Evolutionary conservation across 305 asterid genomes (phyloP).

Genomic region (Fraxinus albicans): DNA sequence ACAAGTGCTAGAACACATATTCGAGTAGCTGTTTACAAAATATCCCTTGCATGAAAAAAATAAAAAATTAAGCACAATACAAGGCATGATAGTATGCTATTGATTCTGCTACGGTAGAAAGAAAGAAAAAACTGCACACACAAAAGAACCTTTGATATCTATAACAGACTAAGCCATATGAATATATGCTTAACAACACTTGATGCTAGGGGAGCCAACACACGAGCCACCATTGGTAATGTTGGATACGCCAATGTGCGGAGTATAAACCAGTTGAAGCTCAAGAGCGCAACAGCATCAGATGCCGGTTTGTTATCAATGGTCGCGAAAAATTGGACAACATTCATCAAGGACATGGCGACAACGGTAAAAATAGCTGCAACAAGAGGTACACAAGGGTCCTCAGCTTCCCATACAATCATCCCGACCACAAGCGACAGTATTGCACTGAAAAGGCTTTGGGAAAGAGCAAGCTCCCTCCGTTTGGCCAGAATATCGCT

Average conservation of each 20-base stretch:
- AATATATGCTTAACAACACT: slow-evolving; percentile 15
- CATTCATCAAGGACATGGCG: slow-evolving; percentile 53
- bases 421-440: slow-evolving; percentile 58
- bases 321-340: slow-evolving; percentile 37
- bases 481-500: slow-evolving; percentile 19
- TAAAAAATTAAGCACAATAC: too few species aligned
- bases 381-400: slow-evolving; percentile 66
- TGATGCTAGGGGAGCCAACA: slow-evolving; percentile 27
- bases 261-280: slow-evolving; percentile 73
- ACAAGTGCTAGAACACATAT: too few species aligned
- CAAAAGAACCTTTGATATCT: not conserved
- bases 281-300: slow-evolving; percentile 59
- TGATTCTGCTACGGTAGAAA: not conserved
- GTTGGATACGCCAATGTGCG: slow-evolving; percentile 54
- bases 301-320: slow-evolving; percentile 45
- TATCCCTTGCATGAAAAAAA: too few species aligned
- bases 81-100: too few species aligned
- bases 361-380: slow-evolving; percentile 56
- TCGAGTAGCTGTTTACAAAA: too few species aligned
- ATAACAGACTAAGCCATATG: slow-evolving; percentile 11
- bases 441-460: slow-evolving; percentile 53
- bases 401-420: slow-evolving; percentile 55
- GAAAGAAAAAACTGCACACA: not conserved
- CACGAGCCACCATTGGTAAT: slow-evolving; percentile 42
- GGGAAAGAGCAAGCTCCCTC: slow-evolving; percentile 48